A percentile compares a stretch with the other conserved stretches of the same genome.
These are phyloP conservation scores for Yarrowia galli DNA, from an alignment of 1,139 yeast species.

Conservation along the genomic window DNA sequence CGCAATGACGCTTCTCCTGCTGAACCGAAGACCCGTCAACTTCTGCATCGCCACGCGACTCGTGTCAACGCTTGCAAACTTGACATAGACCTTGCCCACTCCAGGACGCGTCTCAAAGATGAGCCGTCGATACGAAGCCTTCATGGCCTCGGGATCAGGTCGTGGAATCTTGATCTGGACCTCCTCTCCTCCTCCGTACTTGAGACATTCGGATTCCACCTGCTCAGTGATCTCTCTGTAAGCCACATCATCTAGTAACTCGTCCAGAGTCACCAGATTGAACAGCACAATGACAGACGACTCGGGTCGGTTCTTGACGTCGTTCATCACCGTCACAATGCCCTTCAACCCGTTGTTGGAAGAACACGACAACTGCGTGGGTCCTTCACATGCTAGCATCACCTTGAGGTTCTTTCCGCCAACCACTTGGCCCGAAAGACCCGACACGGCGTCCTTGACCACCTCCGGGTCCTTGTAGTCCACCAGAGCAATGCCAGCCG, in stretches of 20 bases:
- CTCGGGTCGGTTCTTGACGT: constrained; percentile 38
- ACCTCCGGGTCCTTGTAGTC: constrained; percentile 49
- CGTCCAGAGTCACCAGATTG: constrained; percentile 71
- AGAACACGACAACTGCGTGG: constrained; percentile 44
- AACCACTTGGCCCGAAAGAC: constrained; percentile 49
- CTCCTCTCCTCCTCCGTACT: constrained; percentile 58
- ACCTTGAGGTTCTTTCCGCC: constrained; percentile 51
- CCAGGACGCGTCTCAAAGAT: constrained; percentile 56
- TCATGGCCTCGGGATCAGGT: constrained; percentile 61
- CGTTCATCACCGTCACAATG: constrained; percentile 43
- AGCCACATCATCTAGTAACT: constrained; percentile 61
- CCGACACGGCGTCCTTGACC: constrained; percentile 48
- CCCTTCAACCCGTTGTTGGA: constrained; percentile 40
- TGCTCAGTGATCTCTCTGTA: constrained; percentile 62
- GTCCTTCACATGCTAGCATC: constrained; percentile 50
- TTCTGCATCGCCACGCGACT: constrained; percentile 67
- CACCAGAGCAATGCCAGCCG: constrained; percentile 58
- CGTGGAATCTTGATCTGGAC: constrained; percentile 67
- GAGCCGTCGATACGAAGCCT: constrained; percentile 43
- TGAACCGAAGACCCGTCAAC: constrained; percentile 72
- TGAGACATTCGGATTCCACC: constrained; percentile 59
- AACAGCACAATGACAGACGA: constrained; percentile 68
- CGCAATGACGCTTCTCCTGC: constrained; percentile 74
- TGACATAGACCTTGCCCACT: constrained; percentile 74
- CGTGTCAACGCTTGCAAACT: constrained; percentile 60